Percentiles rank a stretch among this genome's conserved stretches.
Conservation (phyloP, 106 monocot species). For the Dendrobium huoshanense region DNA sequence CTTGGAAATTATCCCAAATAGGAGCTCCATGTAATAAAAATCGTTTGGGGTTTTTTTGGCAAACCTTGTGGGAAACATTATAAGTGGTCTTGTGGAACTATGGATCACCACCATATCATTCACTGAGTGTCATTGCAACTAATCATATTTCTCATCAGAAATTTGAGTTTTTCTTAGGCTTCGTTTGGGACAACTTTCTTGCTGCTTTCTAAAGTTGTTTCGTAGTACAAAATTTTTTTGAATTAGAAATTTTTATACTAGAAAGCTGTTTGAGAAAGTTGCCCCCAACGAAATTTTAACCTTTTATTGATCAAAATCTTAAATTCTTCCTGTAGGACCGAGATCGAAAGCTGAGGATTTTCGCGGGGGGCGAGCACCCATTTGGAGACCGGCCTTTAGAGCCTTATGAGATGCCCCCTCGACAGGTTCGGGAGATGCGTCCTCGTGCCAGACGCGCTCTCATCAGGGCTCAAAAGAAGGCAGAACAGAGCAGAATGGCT, state of each 20-base stretch:
- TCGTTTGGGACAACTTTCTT: no score
- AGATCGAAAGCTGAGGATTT: conserved; percentile 91
- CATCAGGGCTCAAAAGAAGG: conserved; percentile 82
- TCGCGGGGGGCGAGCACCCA: conserved; percentile 71
- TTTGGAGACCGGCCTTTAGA: conserved; percentile 68
- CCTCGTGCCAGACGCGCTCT: conserved; percentile 78
- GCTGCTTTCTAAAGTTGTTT: no score
- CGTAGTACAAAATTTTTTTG: no score
- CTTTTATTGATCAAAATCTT: not conserved
- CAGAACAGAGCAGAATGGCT: conserved; percentile 33
- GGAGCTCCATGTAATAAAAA: no score
- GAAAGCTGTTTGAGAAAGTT: no score
- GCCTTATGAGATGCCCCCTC: conserved; percentile 74
- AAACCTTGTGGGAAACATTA: no score
- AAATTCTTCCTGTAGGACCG: conserved; percentile 42
- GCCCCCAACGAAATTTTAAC: not conserved
- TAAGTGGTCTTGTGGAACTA: no score
- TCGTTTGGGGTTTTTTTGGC: no score
- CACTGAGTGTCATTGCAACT: no score
- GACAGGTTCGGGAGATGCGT: conserved; percentile 75
- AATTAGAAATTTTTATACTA: no score
- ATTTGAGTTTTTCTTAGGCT: not conserved
- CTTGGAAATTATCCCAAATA: no score
- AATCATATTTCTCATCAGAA: not conserved
- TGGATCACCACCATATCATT: no score